phyloP scores from a whole-genome alignment of 2,329 filamentous ascomycete species.

The Trichophyton benhamiae region DNA sequence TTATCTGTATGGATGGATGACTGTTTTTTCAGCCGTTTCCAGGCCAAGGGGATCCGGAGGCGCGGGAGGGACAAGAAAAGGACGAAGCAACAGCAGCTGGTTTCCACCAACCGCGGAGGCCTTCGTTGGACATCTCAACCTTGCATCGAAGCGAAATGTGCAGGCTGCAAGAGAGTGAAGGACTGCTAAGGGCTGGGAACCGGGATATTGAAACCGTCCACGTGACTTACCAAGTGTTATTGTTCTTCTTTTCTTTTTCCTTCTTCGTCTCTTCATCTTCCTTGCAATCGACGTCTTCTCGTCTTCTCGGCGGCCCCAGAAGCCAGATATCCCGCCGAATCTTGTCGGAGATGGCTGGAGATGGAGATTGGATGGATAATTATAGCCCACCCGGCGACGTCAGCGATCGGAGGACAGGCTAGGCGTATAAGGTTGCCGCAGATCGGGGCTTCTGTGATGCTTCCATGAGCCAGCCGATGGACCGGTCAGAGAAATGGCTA shows the following conservation, averaged over 20 bases:
- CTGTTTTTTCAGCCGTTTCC: conserved; percentile 1
- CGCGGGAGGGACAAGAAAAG: not conserved
- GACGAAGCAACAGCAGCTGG: not conserved
- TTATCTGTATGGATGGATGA: too few species aligned
- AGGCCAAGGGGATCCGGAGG: not conserved
- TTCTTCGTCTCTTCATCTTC: not conserved
- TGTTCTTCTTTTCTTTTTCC: not conserved
- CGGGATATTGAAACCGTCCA: not conserved
- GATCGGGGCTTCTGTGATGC: not conserved
- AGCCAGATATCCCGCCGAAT: conserved; percentile 1
- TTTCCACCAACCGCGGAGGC: not conserved
- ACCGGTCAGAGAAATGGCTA: not conserved
- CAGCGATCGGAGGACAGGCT: not conserved
- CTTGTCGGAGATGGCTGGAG: not conserved
- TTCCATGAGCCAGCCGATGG: not conserved
- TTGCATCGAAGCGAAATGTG: conserved; percentile 1
- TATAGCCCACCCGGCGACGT: not conserved
- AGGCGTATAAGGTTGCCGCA: not conserved
- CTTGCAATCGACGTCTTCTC: not conserved
- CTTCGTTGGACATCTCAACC: not conserved
- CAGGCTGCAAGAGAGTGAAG: not conserved
- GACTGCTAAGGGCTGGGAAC: not conserved
- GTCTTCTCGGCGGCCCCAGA: not conserved
- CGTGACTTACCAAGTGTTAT: not conserved
- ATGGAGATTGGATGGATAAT: not conserved